These are phyloP conservation scores for Pisolithus sp. DNA, from an alignment of 768 basidiomycete species.

Conservation along the genomic window DNA sequence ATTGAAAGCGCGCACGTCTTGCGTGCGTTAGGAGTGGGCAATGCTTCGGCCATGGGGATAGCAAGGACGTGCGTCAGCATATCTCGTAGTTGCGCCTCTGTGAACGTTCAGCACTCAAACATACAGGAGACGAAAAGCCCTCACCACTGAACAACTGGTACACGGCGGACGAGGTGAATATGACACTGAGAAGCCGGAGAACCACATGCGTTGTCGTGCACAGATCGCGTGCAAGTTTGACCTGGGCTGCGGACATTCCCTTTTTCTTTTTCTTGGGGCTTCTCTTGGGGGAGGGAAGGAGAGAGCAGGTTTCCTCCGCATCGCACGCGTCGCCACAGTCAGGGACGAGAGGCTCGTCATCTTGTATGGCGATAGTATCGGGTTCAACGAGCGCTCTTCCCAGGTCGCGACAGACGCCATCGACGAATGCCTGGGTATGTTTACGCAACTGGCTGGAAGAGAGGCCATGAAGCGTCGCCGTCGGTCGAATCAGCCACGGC, in stretches of 20 bases:
- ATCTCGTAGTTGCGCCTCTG: constrained; percentile 53
- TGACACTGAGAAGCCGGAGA: constrained; percentile 54
- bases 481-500: constrained; percentile 39
- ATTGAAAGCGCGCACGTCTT: constrained; percentile 79
- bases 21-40: constrained; percentile 81
- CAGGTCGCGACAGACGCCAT: constrained; percentile 63
- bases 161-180: constrained; percentile 56
- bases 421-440: constrained; percentile 43
- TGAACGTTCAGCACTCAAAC: constrained; percentile 4
- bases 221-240: constrained; percentile 73
- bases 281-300: constrained; percentile 62
- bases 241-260: constrained; percentile 73
- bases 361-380: constrained; percentile 11
- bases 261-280: constrained; percentile 56
- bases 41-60: constrained; percentile 59
- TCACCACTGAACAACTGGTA: constrained; percentile 58
- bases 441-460: constrained; percentile 67
- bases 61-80: constrained; percentile 61
- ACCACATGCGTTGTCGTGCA: constrained; percentile 68
- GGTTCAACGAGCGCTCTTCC: constrained; percentile 61
- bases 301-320: constrained; percentile 22
- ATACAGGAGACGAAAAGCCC: constrained; percentile 7
- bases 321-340: constrained; percentile 18
- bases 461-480: constrained; percentile 57
- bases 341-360: constrained; percentile 16